A percentile compares a stretch with the other conserved stretches of the same genome.
These are phyloP conservation scores for Pleomassaria siparia DNA, from an alignment of 2,329 filamentous ascomycete genomes.

Conservation along the genomic window DNA sequence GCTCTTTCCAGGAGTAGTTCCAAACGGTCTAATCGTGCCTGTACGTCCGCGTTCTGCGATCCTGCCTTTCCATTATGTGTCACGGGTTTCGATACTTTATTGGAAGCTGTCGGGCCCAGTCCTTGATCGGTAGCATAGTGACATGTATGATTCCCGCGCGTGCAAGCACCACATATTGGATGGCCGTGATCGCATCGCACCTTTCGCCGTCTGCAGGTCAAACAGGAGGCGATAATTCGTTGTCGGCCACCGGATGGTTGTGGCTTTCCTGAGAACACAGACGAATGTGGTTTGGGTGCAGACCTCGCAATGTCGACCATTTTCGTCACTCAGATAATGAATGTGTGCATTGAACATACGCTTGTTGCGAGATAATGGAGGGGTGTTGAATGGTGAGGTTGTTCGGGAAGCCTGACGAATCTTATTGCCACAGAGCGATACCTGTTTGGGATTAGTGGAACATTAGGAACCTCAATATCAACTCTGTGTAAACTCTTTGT, in stretches of 20 bases:
- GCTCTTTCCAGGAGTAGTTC: slow-evolving; percentile 40
- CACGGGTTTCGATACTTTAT: slow-evolving; percentile 31
- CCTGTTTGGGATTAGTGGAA: not conserved
- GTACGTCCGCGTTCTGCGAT: slow-evolving; percentile 34
- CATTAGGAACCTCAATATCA: not conserved
- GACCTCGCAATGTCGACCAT: slow-evolving; percentile 29
- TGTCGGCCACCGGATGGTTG: slow-evolving; percentile 30
- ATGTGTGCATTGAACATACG: not conserved
- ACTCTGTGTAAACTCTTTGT: not conserved
- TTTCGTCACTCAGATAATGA: not conserved
- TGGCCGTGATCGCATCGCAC: slow-evolving; percentile 44
- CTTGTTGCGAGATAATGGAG: not conserved
- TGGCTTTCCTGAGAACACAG: slow-evolving; percentile 25
- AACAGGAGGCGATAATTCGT: slow-evolving; percentile 41
- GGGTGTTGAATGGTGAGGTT: not conserved
- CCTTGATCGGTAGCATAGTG: slow-evolving; percentile 36
- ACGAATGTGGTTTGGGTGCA: slow-evolving; percentile 24
- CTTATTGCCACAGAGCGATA: not conserved
- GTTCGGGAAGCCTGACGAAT: not conserved
- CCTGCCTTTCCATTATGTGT: slow-evolving; percentile 17
- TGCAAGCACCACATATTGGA: slow-evolving; percentile 42
- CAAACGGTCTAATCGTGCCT: slow-evolving; percentile 40
- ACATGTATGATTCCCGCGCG: slow-evolving; percentile 40
- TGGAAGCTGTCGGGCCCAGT: slow-evolving; percentile 13
- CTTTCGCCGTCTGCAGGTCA: slow-evolving; percentile 42